Evolutionary conservation across 2,329 filamentous ascomycete genomes (phyloP), one percentile per base, ranked within the genome.

Genomic region (Leptoxyphium fumago): DNA sequence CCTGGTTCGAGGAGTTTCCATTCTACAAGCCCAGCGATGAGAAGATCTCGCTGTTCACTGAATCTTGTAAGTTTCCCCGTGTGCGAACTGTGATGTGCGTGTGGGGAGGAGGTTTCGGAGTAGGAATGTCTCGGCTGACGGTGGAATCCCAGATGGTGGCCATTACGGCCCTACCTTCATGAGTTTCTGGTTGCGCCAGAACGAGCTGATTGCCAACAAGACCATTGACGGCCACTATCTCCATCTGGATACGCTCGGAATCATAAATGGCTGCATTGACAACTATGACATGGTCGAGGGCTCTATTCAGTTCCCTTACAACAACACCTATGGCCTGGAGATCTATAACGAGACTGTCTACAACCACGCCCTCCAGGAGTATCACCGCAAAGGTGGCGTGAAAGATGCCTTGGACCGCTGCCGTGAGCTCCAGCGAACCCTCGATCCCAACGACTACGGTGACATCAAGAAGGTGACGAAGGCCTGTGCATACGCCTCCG

Each of bases 21-120:
- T 41, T 51, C 10, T 58, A 59, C 48, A 58, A 59, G 46, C 61
- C 66, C 2, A 61, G 77, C 14, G 74, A 74, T 5, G 55, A 59
- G 44, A 51, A 52, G 5, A 69, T 84, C 43, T 78, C 78, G 52
- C 63, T 84, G 4, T 83, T 82, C 48, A 72, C 78, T 1, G 79
- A 85, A 58, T 80, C 77, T 53, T 85, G 32, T 36, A 36, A 36
- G 32, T 36, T 13, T 36, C 32, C 15, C 21, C 21, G 21, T 26
- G 21, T 26, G 21, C 21, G 21, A 26, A 3, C 7, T 26, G 7
- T 26, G 21, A 26, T 7, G 7, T 3, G 21, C 21, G 21, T 26
- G 21, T 26, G 21, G 4, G 21, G 7, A 3, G 21, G 3, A 7
- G 4, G 21, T 26, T 26, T 26, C 7, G 21, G 21, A 7, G 21